Evolutionary conservation across 208 protist species (phyloP).

Genomic region (Angomonas ambiguus): DNA sequence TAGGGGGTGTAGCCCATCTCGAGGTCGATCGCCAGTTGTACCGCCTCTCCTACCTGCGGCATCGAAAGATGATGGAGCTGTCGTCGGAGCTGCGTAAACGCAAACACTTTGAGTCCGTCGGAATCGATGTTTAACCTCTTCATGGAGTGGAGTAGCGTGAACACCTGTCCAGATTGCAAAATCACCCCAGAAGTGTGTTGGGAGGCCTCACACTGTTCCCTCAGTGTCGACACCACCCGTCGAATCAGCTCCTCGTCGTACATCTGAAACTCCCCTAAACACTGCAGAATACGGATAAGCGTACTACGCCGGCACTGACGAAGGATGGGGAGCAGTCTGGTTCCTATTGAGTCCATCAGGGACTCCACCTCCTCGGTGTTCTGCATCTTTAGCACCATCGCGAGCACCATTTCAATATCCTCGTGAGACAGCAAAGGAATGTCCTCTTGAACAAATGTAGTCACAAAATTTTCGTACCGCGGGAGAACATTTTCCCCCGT

Average conservation of each 20-base stretch:
- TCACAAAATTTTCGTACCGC: conserved; percentile 41
- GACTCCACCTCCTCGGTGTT: conserved; percentile 37
- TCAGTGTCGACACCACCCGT: conserved; percentile 32
- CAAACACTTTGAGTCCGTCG: conserved; percentile 28
- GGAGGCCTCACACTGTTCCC: conserved; percentile 41
- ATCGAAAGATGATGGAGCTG: conserved; percentile 34
- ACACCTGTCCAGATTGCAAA: conserved; percentile 51
- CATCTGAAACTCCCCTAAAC: conserved; percentile 53
- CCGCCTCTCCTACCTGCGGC: conserved; percentile 48
- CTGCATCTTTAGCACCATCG: conserved; percentile 34
- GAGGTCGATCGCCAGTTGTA: conserved; percentile 48
- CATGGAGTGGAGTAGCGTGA: conserved; percentile 58
- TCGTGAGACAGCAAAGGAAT: conserved; percentile 60
- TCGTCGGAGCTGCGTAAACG: conserved; percentile 64
- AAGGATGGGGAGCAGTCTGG: conserved; percentile 46
- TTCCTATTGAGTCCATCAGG: conserved; percentile 72
- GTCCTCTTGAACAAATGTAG: conserved; percentile 34
- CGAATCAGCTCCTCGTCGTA: conserved; percentile 42
- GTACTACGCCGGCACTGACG: conserved; percentile 71
- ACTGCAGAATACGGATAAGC: conserved; percentile 77
- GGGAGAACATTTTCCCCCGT: conserved; percentile 32
- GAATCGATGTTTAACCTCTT: conserved; percentile 36
- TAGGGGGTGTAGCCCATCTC: conserved; percentile 80
- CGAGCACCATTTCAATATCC: conserved; percentile 74
- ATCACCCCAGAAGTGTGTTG: conserved; percentile 25